Conservation (phyloP, 306 rosid species). For the Astragalus glycyphyllos region DNA sequence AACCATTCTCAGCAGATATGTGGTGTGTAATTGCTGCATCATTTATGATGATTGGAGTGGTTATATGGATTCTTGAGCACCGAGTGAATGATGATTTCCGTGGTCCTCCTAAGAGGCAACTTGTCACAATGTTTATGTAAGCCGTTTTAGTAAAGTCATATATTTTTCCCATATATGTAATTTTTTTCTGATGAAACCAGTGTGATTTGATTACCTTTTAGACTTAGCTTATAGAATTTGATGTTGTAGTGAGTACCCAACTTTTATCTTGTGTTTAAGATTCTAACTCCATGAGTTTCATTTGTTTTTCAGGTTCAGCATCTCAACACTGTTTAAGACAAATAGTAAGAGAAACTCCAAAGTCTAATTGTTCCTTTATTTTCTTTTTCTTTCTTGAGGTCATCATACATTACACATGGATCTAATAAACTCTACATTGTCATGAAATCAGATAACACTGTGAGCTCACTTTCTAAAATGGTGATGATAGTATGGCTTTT, state of each 20-base stretch:
- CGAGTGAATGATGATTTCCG: constrained; percentile 88
- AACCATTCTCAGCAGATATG: constrained; percentile 88
- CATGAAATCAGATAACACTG: constrained; percentile 69
- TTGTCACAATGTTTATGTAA: constrained; percentile 77
- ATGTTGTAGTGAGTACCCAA: constrained; percentile 24
- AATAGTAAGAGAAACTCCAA: constrained; percentile 69
- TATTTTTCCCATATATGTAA: constrained; percentile 5
- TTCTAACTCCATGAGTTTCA: constrained; percentile 47
- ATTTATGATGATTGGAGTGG: constrained; percentile 73
- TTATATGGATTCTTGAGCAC: constrained; percentile 96
- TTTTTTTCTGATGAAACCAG: neutral
- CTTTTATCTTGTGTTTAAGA: constrained; percentile 30
- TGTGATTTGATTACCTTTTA: constrained; percentile 22
- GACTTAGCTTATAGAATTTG: constrained; percentile 20
- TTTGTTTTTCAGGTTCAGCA: constrained; percentile 88
- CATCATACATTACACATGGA: constrained; percentile 36
- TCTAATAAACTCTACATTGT: constrained; percentile 41
- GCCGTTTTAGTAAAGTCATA: constrained; percentile 37
- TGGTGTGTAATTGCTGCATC: constrained; percentile 82
- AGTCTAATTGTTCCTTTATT: constrained; percentile 36
- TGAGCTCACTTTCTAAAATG: constrained; percentile 83
- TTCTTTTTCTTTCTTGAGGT: constrained; percentile 27
- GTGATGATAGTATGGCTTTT: constrained; percentile 98
- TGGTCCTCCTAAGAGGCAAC: constrained; percentile 89
- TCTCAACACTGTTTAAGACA: constrained; percentile 90